Conservation (phyloP, 768 basidiomycete genomes). For the Boletus insuetus region DNA sequence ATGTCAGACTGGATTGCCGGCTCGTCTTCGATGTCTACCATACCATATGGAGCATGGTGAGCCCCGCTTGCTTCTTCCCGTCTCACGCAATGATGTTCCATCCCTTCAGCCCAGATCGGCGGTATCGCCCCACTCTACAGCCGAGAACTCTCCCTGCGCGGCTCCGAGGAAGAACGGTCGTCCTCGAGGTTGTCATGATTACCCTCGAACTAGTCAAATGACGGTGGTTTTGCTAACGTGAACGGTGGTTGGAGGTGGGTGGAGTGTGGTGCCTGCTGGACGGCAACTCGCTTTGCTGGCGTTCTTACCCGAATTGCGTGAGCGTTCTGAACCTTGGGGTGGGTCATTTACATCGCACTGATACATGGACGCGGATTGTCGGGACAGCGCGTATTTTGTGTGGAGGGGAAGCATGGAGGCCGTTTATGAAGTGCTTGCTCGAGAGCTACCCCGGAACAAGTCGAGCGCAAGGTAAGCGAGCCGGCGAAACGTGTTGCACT, state of each 20-base stretch:
- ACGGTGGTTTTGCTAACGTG: slow-evolving; percentile 59
- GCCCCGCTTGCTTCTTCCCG: slow-evolving; percentile 1
- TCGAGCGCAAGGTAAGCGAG: slow-evolving; percentile 56
- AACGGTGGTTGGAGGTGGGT: slow-evolving; percentile 78
- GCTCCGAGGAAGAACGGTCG: slow-evolving; percentile 70
- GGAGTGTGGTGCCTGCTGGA: slow-evolving; percentile 65
- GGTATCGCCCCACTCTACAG: slow-evolving; percentile 81
- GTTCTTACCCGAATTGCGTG: slow-evolving; percentile 78
- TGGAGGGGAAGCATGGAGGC: slow-evolving; percentile 46
- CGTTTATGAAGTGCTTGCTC: slow-evolving; percentile 55
- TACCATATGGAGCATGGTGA: slow-evolving; percentile 67
- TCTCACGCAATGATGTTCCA: not conserved
- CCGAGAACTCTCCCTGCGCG: slow-evolving; percentile 75
- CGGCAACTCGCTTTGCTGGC: slow-evolving; percentile 58
- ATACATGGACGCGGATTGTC: not conserved
- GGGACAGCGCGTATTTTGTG: slow-evolving; percentile 59
- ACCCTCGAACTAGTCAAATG: slow-evolving; percentile 76
- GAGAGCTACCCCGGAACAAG: slow-evolving; percentile 59
- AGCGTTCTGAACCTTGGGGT: slow-evolving; percentile 24
- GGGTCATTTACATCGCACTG: not conserved
- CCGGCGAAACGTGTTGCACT: not conserved
- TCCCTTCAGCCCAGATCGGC: slow-evolving; percentile 44
- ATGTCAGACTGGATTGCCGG: slow-evolving; percentile 66
- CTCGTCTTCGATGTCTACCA: slow-evolving; percentile 63
- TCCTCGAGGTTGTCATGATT: slow-evolving; percentile 79